Percentiles rank a stretch among this genome's conserved stretches.
These are phyloP conservation scores for Coriolopsis trogii DNA, from an alignment of 1,284 basidiomycete genomes.

Conservation along the genomic window DNA sequence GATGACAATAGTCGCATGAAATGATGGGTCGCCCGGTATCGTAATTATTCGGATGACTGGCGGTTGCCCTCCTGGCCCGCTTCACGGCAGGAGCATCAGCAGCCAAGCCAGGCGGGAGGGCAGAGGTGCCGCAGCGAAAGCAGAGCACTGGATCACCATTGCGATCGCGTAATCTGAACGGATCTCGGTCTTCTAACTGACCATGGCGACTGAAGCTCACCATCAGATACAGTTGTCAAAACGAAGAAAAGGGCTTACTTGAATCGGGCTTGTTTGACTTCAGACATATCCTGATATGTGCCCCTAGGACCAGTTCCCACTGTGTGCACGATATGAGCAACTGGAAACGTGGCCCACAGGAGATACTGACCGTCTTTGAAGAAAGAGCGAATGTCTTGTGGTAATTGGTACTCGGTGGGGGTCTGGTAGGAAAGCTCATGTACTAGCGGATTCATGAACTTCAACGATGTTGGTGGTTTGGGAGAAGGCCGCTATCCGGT, in stretches of 20 bases:
- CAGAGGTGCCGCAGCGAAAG: conserved; percentile 86
- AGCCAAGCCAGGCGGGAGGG: conserved; percentile 55
- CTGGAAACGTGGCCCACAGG: conserved; percentile 8
- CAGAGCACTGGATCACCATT: conserved; percentile 85
- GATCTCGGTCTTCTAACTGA: conserved; percentile 90
- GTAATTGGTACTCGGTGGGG: conserved; percentile 87
- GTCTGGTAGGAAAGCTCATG: conserved; percentile 64
- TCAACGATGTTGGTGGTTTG: conserved; percentile 56
- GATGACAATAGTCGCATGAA: conserved; percentile 93
- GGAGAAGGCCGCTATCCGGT: conserved; percentile 62
- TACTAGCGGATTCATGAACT: conserved; percentile 69
- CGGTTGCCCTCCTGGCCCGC: conserved; percentile 49
- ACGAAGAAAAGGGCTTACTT: conserved; percentile 58
- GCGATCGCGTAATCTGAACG: conserved; percentile 84
- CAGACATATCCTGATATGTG: conserved; percentile 76
- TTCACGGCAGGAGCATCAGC: conserved; percentile 57
- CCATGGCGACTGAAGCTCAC: conserved; percentile 81
- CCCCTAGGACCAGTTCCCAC: conserved; percentile 77
- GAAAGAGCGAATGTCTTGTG: conserved; percentile 84
- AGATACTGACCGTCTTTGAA: conserved; percentile 79
- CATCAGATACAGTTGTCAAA: conserved; percentile 17
- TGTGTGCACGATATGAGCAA: conserved; percentile 36
- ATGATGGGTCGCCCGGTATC: conserved; percentile 76
- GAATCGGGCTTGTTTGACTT: conserved; percentile 74
- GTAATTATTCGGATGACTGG: conserved; percentile 29